Evolutionary conservation across 78 protist genomes (phyloP).

Genomic region (Cavenderia fasciculata): DNA sequence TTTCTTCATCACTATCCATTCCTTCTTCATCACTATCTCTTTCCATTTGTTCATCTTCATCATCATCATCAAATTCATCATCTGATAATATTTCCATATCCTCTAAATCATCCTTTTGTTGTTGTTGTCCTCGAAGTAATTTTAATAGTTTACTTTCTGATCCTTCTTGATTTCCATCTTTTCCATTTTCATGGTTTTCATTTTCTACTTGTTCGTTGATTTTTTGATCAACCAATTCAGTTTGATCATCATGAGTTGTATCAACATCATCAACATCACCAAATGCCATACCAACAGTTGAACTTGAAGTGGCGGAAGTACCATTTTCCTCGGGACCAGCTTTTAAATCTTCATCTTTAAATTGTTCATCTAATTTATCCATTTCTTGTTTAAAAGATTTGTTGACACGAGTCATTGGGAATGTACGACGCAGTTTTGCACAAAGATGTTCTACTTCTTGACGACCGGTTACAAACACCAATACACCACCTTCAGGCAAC

Average conservation of each 20-base stretch:
- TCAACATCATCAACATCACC: slow-evolving; percentile 62
- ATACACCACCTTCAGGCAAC: slow-evolving; percentile 96
- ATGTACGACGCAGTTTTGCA: slow-evolving; percentile 65
- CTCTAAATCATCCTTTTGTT: background rate
- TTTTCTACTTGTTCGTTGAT: slow-evolving; percentile 24
- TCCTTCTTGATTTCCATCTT: background rate
- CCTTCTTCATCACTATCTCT: slow-evolving; percentile 34
- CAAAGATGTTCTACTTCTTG: slow-evolving; percentile 88
- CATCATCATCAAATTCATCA: slow-evolving; percentile 37
- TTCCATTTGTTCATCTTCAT: slow-evolving; percentile 32
- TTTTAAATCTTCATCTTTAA: background rate
- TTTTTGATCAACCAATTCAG: slow-evolving; percentile 8
- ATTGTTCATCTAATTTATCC: slow-evolving; percentile 23
- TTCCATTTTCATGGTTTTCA: background rate
- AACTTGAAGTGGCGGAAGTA: no score
- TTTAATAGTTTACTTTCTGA: background rate
- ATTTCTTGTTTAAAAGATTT: slow-evolving; percentile 20
- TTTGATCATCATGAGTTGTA: slow-evolving; percentile 4
- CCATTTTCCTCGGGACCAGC: background rate
- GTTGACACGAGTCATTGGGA: slow-evolving; percentile 21
- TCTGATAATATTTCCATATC: background rate
- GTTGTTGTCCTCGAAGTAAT: background rate
- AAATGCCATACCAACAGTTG: no score
- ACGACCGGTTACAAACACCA: slow-evolving; percentile 97
- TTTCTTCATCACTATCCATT: slow-evolving; percentile 11